These are phyloP conservation scores for Candida neerlandica DNA, from an alignment of 1,139 yeast species.

Conservation along the genomic window DNA sequence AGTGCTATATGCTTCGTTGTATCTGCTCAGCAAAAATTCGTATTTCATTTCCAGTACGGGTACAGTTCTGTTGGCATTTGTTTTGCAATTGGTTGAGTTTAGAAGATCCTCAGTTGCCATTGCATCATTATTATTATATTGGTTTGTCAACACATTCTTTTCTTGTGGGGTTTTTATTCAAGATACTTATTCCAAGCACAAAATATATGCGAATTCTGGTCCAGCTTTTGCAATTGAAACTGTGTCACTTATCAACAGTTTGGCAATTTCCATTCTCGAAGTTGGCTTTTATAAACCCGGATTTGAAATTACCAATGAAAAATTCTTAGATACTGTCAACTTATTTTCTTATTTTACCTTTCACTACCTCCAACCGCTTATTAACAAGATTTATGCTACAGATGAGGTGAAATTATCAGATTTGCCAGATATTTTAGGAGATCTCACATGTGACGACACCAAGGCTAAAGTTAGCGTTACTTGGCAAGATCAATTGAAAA, in stretches of 20 bases:
- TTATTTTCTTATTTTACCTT: constrained; percentile 25
- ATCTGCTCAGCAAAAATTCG: constrained; percentile 7
- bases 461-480: constrained; percentile 12
- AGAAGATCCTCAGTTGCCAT: constrained; percentile 30
- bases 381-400: constrained; percentile 23
- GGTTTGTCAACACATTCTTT: constrained; percentile 27
- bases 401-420: constrained; percentile 25
- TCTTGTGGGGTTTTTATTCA: constrained; percentile 27
- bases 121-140: constrained; percentile 32
- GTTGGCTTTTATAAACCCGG: constrained; percentile 44
- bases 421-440: constrained; percentile 21
- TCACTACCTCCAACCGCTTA: constrained; percentile 28
- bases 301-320: constrained; percentile 39
- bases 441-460: constrained; percentile 15
- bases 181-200: constrained; percentile 31
- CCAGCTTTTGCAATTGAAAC: constrained; percentile 23
- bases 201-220: constrained; percentile 24
- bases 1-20: constrained; percentile 7
- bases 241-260: constrained; percentile 27
- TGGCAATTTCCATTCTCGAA: constrained; percentile 40
- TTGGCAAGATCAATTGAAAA: constrained; percentile 13
- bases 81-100: constrained; percentile 37
- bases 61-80: constrained; percentile 24
- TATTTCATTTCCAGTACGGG: constrained; percentile 13
- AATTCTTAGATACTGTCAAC: constrained; percentile 23